Base-by-base conservation (phyloP, 495 filamentous ascomycete genomes). In the Xanthoparmelia taractica region DNA sequence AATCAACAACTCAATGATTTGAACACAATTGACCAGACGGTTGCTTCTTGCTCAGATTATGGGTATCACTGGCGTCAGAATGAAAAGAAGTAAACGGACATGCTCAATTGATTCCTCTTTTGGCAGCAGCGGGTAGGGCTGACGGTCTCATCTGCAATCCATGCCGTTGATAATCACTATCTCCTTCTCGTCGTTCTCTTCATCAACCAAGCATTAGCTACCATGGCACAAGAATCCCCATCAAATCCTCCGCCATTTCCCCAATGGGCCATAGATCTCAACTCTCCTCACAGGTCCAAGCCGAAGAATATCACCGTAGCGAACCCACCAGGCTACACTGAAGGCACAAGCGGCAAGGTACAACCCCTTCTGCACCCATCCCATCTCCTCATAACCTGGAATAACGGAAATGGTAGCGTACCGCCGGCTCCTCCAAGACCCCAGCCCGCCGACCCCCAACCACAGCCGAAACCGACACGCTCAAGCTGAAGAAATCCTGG, bases 401-500 rank as follows among this genome's bases (percentile, higher is more conserved):
- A 61, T 63, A 66, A 61, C 71, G 82, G 73, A 79, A 76, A 41
- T 15, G 68, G 45, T 73, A 79, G 66, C 77, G 74, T 31, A 67
- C 70, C 12, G 25, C 63, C 37, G 60, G 69, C 50, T 61, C 73
- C 17, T 71, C 73, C 65, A 76, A 80, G 69, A 74, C 78, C 68
- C 67, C 70, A 61, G 36, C 85, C 79, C 79, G 76, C 66, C 82
- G 83, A 60, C 73, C 83, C 40, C 87, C 87, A 37, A 85, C 86
- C 7, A 72, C 81, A 64, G 87, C 86, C 66, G 91, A 97, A 75
- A 97, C 90, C 78, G 94, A 97, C 74, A 88, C 85, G 47, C 79
- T 99, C 59, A 97, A 97, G 78, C 75, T 97, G 66, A 99, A 98
- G 77, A 99, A 99, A 72, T 93, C 94, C 1, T 99, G 95, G 95